phyloP scores from a whole-genome alignment of 306 rosid species.

The Pyrus pyrifolia region DNA sequence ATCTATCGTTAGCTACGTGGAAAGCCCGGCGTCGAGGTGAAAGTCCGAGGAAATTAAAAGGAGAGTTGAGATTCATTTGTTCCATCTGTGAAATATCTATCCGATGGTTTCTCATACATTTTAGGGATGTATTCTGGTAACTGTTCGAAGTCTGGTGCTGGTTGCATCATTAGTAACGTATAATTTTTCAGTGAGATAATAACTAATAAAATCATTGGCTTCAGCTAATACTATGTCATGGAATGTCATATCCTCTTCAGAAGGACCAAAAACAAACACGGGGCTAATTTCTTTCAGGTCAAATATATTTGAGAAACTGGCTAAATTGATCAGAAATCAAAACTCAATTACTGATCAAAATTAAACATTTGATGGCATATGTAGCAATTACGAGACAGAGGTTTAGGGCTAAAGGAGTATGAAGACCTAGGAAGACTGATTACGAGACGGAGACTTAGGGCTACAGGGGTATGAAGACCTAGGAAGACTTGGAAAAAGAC shows the following conservation, averaged over 20 bases:
- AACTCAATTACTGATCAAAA: too few species aligned
- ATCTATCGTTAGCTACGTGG: background rate
- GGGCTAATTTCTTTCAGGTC: too few species aligned
- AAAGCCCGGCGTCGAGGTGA: background rate
- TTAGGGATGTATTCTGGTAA: background rate
- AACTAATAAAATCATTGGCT: background rate
- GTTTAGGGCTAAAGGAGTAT: fast-evolving
- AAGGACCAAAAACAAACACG: too few species aligned
- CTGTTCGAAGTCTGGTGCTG: background rate
- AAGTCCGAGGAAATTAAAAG: background rate
- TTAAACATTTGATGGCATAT: too few species aligned
- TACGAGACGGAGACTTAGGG: too few species aligned
- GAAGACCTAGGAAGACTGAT: too few species aligned
- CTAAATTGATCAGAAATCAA: too few species aligned
- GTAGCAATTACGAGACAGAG: too few species aligned
- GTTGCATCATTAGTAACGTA: background rate
- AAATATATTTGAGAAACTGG: too few species aligned
- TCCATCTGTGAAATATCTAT: background rate
- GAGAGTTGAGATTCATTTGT: background rate
- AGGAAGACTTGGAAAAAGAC: too few species aligned
- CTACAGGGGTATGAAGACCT: too few species aligned
- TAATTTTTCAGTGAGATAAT: background rate
- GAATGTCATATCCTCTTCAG: too few species aligned
- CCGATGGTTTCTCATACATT: background rate
- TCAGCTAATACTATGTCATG: background rate